These are phyloP conservation scores for Cutaneotrichosporon cavernicola DNA, from an alignment of 1,284 basidiomycete species.

Conservation along the genomic window DNA sequence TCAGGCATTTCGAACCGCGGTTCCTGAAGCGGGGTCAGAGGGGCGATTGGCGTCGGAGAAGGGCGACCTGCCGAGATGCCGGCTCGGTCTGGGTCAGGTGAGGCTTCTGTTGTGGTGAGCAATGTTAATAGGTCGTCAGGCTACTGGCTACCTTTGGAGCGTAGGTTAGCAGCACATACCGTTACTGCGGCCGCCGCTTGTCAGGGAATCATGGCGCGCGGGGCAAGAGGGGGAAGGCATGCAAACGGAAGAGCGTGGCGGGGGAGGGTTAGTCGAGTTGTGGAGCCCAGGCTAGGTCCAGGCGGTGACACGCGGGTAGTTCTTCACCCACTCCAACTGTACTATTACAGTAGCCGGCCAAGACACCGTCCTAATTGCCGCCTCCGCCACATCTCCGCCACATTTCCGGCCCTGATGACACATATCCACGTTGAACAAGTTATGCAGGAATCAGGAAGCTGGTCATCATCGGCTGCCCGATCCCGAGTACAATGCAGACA, in stretches of 20 bases:
- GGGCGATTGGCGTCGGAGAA: neutral
- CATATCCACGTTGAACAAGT: too few relatives aligned
- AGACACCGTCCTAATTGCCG: neutral
- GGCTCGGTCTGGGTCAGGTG: neutral
- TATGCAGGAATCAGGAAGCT: too few relatives aligned
- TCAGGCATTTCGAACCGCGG: neutral
- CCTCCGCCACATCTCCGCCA: neutral
- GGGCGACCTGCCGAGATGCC: slow-evolving; percentile 5
- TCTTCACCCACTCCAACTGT: neutral
- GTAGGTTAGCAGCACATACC: neutral
- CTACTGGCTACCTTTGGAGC: too few relatives aligned
- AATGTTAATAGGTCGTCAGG: too few relatives aligned
- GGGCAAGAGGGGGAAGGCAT: too few relatives aligned
- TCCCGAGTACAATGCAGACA: too few relatives aligned
- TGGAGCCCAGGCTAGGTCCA: neutral
- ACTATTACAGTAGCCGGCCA: neutral
- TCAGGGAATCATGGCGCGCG: too few relatives aligned
- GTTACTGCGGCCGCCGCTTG: neutral
- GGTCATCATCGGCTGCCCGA: too few relatives aligned
- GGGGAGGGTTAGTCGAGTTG: neutral
- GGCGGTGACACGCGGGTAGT: too few relatives aligned
- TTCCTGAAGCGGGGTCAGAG: slow-evolving; percentile 3
- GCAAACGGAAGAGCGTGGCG: too few relatives aligned
- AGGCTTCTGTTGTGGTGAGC: too few relatives aligned
- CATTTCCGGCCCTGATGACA: too few relatives aligned